Conservation (phyloP, 2,329 filamentous ascomycete species). For the Sporothrix brasiliensis region DNA sequence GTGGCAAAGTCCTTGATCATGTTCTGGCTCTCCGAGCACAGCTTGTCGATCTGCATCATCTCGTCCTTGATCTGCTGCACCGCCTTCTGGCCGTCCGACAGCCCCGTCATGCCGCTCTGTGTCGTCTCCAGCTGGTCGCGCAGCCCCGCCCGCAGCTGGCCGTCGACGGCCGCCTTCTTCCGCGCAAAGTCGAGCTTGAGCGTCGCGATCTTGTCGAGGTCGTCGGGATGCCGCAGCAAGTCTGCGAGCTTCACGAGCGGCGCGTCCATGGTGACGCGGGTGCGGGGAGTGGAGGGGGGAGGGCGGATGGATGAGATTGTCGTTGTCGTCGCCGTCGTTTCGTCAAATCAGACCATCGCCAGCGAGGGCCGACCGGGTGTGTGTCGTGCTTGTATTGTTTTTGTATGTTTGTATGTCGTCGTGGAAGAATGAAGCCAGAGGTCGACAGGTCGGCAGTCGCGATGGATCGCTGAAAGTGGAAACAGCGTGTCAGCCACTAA, state of each 20-base stretch:
- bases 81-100: constrained; percentile 87
- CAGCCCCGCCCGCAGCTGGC: constrained; percentile 83
- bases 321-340: background rate
- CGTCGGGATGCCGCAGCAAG: constrained; percentile 90
- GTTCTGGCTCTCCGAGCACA: constrained; percentile 94
- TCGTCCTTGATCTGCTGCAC: constrained; percentile 95
- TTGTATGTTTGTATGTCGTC: background rate
- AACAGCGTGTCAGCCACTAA: constrained; percentile 4
- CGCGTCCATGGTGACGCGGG: constrained; percentile 59
- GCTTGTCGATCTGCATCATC: constrained; percentile 96
- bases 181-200: constrained; percentile 91
- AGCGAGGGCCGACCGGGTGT: constrained; percentile 30
- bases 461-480: constrained; percentile 16
- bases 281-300: too few species aligned
- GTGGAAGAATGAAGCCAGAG: background rate
- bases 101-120: constrained; percentile 85
- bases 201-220: constrained; percentile 90
- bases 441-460: background rate
- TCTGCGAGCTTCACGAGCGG: constrained; percentile 82
- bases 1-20: constrained; percentile 97
- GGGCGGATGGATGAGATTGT: too few species aligned
- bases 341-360: constrained; percentile 30
- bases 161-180: constrained; percentile 90
- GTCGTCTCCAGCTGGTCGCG: constrained; percentile 93
- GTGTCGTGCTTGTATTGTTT: background rate